Evolutionary conservation across 2,329 filamentous ascomycete species (phyloP).

Genomic region (Claviceps arundinis): DNA sequence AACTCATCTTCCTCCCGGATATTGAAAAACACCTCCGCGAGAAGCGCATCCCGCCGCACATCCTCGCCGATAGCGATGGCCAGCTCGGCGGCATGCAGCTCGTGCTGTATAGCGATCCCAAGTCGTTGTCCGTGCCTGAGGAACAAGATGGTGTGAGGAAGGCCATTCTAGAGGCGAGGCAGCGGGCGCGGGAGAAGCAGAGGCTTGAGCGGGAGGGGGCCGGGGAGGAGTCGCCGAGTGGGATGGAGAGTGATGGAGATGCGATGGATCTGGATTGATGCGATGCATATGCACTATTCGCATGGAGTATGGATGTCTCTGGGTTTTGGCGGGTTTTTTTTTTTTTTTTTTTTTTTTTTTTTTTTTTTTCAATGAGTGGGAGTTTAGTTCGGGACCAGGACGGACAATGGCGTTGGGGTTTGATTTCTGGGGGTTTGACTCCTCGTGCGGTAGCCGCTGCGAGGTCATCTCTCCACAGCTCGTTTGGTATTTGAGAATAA

Average conservation of each 20-base stretch:
- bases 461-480: too few species aligned
- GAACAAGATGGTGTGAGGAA: conserved; percentile 67
- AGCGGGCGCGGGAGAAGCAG: conserved; percentile 49
- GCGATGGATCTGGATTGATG: conserved; percentile 53
- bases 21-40: conserved; percentile 68
- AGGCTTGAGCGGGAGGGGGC: conserved; percentile 23
- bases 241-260: conserved; percentile 25
- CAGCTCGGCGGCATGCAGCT: conserved; percentile 54
- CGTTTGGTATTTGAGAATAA: too few species aligned
- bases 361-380: not conserved
- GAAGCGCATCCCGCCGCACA: conserved; percentile 53
- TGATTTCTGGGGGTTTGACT: too few species aligned
- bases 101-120: conserved; percentile 72
- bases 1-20: conserved; percentile 69
- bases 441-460: too few species aligned
- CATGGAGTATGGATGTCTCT: too few species aligned
- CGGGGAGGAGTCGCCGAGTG: conserved; percentile 13
- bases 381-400: too few species aligned
- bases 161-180: conserved; percentile 69
- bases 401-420: too few species aligned
- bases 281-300: too few species aligned
- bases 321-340: not conserved
- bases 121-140: conserved; percentile 60
- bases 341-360: too few species aligned
- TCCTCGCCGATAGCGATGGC: conserved; percentile 45